Conservation (phyloP, 2,329 filamentous ascomycete genomes). For the Domatiomyces catenatus region DNA sequence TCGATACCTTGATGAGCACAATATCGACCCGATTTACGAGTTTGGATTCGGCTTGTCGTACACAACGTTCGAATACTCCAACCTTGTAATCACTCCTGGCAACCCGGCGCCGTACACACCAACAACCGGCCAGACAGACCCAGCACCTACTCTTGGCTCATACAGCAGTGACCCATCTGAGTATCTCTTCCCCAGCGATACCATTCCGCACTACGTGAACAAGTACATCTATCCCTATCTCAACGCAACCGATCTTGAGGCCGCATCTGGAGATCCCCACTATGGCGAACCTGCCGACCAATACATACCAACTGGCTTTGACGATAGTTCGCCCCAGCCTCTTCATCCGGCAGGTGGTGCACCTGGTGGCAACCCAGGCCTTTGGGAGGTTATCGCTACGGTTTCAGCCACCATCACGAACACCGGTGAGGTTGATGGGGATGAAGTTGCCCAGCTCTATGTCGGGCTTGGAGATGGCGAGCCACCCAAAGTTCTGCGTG, state of each 20-base stretch:
- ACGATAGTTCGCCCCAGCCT: conserved; percentile 40
- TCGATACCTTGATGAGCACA: conserved; percentile 38
- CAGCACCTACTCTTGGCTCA: conserved; percentile 39
- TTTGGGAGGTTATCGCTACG: conserved; percentile 37
- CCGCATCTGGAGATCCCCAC: conserved; percentile 36
- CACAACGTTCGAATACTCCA: conserved; percentile 47
- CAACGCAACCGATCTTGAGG: conserved; percentile 41
- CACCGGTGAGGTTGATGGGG: conserved; percentile 33
- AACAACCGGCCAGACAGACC: conserved; percentile 35
- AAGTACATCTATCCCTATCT: conserved; percentile 51
- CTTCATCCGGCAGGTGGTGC: conserved; percentile 42
- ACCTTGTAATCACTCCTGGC: conserved; percentile 35
- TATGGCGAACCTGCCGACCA: conserved; percentile 38
- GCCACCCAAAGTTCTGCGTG: conserved; percentile 50
- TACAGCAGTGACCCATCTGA: conserved; percentile 33
- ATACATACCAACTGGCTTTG: conserved; percentile 36
- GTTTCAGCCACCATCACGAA: conserved; percentile 37
- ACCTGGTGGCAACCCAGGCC: conserved; percentile 43
- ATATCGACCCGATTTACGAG: conserved; percentile 44
- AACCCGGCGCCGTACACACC: conserved; percentile 36
- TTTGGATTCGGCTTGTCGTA: conserved; percentile 49
- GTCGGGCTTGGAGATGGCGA: conserved; percentile 67
- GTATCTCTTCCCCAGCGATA: conserved; percentile 41
- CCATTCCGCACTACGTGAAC: conserved; percentile 31
- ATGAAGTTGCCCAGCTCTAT: conserved; percentile 48